These are phyloP conservation scores for Erythrobasidium yunnanense DNA, from an alignment of 768 basidiomycete genomes.

Conservation along the genomic window DNA sequence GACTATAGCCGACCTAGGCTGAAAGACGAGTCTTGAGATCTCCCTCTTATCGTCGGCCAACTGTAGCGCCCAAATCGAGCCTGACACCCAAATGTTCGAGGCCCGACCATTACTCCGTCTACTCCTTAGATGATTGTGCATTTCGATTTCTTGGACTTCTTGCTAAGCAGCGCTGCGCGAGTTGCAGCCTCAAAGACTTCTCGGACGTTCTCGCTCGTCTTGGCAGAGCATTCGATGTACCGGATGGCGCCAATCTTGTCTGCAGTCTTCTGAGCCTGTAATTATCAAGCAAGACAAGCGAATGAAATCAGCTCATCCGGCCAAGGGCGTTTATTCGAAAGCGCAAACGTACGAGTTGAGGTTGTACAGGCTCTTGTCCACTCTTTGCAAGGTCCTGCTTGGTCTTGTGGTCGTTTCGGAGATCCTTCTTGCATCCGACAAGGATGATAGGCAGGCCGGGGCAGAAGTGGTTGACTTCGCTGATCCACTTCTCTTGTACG, in stretches of 20 bases:
- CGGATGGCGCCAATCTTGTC: slow-evolving; percentile 94
- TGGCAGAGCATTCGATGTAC: slow-evolving; percentile 95
- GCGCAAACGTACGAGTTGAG: slow-evolving; percentile 60
- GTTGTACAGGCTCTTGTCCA: slow-evolving; percentile 83
- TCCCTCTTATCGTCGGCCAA: no score
- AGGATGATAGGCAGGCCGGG: slow-evolving; percentile 87
- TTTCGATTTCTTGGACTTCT: slow-evolving; percentile 35
- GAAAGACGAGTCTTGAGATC: no score
- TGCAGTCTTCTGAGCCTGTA: slow-evolving; percentile 79
- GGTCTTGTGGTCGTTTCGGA: slow-evolving; percentile 81
- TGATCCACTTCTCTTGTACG: slow-evolving; percentile 99
- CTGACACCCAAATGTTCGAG: background rate
- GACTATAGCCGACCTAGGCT: no score
- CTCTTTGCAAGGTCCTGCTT: slow-evolving; percentile 91
- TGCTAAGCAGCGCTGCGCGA: slow-evolving; percentile 64
- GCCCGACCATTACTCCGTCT: background rate
- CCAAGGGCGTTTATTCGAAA: background rate
- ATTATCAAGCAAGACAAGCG: background rate
- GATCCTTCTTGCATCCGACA: slow-evolving; percentile 98
- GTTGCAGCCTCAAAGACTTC: slow-evolving; percentile 99
- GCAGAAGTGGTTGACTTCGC: slow-evolving; percentile 94
- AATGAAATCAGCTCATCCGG: background rate
- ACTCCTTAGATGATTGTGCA: slow-evolving; percentile 34
- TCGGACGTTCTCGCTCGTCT: slow-evolving; percentile 88
- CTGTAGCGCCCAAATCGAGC: no score